phyloP scores from a whole-genome alignment of 306 rosid genomes.

The Herpetospermum pedunculosum region DNA sequence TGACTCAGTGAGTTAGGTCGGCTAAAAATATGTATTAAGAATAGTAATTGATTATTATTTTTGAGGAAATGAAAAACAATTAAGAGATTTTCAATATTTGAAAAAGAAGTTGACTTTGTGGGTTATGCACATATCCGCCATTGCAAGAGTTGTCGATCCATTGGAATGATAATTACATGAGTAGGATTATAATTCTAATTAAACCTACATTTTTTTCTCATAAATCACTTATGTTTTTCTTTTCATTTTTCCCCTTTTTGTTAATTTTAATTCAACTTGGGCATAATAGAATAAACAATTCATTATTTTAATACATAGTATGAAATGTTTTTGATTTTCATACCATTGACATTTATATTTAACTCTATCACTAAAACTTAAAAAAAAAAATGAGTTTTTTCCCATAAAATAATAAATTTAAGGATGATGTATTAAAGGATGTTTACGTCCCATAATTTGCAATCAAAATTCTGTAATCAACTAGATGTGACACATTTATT shows the following conservation, averaged over 20 bases:
- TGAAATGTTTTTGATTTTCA: neutral
- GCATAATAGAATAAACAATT: neutral
- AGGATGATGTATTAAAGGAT: too few species aligned
- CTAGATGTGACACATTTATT: too few species aligned
- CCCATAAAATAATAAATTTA: too few species aligned
- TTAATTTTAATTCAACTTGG: neutral
- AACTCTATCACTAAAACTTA: too few species aligned
- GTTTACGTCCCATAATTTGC: too few species aligned
- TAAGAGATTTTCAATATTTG: neutral
- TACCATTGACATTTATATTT: neutral
- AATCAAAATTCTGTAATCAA: too few species aligned
- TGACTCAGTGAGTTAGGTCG: slow-evolving; percentile 5
- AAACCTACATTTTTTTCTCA: neutral
- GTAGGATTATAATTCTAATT: neutral
- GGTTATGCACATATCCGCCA: slow-evolving; percentile 6
- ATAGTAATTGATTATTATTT: neutral
- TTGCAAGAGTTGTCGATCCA: neutral
- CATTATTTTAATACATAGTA: neutral
- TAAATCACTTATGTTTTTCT: neutral
- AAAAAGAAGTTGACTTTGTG: slow-evolving; percentile 4
- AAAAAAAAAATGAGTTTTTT: too few species aligned
- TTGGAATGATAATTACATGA: neutral
- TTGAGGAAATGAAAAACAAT: neutral
- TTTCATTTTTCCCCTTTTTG: neutral
- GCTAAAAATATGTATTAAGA: neutral